Evolutionary conservation across 805 yeast genomes (phyloP).

Genomic region (Candida glaebosa): DNA sequence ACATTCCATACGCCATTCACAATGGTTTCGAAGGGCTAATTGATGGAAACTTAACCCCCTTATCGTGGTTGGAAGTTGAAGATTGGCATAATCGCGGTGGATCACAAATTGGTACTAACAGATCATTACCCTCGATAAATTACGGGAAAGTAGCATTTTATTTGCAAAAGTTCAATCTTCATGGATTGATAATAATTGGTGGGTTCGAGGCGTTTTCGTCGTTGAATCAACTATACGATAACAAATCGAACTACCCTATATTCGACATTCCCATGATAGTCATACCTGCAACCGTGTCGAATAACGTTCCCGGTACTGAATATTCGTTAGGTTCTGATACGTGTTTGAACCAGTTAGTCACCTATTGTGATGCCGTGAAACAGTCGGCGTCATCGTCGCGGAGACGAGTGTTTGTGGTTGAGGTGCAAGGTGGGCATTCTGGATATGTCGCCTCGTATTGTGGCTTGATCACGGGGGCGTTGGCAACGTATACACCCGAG

Average conservation of each 20-base stretch:
- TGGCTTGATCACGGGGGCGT: conserved; percentile 68
- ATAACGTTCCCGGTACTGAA: conserved; percentile 80
- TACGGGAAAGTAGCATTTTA: conserved; percentile 70
- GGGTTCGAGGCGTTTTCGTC: conserved; percentile 82
- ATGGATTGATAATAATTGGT: conserved; percentile 73
- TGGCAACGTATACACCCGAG: conserved; percentile 76
- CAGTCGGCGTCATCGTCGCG: conserved; percentile 78
- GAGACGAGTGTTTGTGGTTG: conserved; percentile 76
- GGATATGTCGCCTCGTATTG: conserved; percentile 73
- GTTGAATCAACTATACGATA: conserved; percentile 59
- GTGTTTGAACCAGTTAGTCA: conserved; percentile 64
- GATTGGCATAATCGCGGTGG: conserved; percentile 78
- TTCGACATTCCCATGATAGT: conserved; percentile 76
- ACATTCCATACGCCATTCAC: conserved; percentile 64
- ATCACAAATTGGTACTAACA: conserved; percentile 77
- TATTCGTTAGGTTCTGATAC: conserved; percentile 76
- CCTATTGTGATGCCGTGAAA: conserved; percentile 74
- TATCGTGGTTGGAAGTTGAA: conserved; percentile 67
- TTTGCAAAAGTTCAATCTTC: conserved; percentile 62
- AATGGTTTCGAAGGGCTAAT: conserved; percentile 75
- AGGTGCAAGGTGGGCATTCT: conserved; percentile 82
- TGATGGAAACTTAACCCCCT: conserved; percentile 55
- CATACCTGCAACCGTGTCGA: conserved; percentile 77
- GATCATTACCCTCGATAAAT: conserved; percentile 65
- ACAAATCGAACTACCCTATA: conserved; percentile 60